These are phyloP conservation scores for Camillea tinctor DNA, from an alignment of 2,329 filamentous ascomycete species.

Conservation along the genomic window DNA sequence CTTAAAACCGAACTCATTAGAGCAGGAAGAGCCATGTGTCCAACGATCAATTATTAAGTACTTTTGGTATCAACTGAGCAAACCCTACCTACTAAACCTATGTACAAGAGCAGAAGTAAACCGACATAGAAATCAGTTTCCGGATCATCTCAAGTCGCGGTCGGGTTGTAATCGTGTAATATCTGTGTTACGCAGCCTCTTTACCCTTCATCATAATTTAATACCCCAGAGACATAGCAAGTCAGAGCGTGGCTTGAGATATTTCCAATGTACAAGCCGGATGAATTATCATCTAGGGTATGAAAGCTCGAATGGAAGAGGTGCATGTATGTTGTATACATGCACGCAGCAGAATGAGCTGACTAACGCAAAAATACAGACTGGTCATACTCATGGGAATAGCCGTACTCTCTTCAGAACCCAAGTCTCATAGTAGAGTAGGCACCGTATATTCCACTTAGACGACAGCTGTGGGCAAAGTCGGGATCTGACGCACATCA, in stretches of 20 bases:
- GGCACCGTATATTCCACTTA: not conserved
- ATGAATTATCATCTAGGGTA: not conserved
- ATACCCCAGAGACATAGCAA: not conserved
- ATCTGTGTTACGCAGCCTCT: not conserved
- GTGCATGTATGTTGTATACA: not conserved
- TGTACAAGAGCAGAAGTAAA: not conserved
- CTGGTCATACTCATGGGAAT: not conserved
- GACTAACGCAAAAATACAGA: not conserved
- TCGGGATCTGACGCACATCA: not conserved
- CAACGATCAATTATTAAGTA: not conserved
- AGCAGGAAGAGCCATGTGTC: not conserved
- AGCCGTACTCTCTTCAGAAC: not conserved
- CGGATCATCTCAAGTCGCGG: not conserved
- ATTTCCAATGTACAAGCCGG: not conserved
- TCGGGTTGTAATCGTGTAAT: not conserved
- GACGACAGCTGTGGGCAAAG: not conserved
- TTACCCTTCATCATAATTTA: not conserved
- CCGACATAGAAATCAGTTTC: not conserved
- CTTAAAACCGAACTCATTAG: not conserved
- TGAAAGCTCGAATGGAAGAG: not conserved
- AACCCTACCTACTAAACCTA: not conserved
- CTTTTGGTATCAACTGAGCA: constrained; percentile 2
- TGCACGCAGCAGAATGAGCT: not conserved
- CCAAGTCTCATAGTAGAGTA: not conserved
- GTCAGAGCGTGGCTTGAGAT: not conserved